Evolutionary conservation across 768 basidiomycete species (phyloP), one percentile per base, ranked within the genome.

Genomic region (Clavaria fumosa): DNA sequence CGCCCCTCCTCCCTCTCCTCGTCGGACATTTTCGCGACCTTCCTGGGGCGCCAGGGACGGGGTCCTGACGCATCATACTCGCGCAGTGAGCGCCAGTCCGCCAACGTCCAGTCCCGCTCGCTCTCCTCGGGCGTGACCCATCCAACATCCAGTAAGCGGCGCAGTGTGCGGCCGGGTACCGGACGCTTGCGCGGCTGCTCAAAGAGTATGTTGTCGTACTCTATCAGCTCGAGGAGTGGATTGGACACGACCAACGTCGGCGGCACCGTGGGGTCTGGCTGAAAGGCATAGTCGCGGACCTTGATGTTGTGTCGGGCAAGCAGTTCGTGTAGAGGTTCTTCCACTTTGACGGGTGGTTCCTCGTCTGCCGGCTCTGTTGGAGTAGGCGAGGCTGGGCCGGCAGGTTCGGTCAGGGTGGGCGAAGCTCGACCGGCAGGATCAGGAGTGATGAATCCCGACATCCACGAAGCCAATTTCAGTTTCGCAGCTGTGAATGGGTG

Each of bases 221-320:
- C 64, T 3, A 55, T 47, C 5, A 67, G 47, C 6, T 47, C 62
- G 19, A 48, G 50, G 39, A 51, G 55, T 11, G 53, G 64, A 41
- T 65, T 60, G 33, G 63, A 67, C 4, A 61, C 48, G 35, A 63
- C 64, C 2, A 54, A 40, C 11, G 32, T 23, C 10, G 17, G 28
- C 5, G 7, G 51, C 41, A 14, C 46, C 48, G 18, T 35, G 15
- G 26, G 46, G 42, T n/a, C 34, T 15, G 45, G 15, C 18, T 40
- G 43, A 37, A 53, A 58, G 4, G 60, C 66, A 38, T 51, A 68
- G 48, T 68, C 66, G 14, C 56, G 56, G 12, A 63, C 53, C 50
- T 61, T 63, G 52, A 66, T 58, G 15, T 53, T 57, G 26, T 28
- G 26, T 14, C 14, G 9, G 41, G 48, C 52, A 37, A 52, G 34